Percentiles rank a stretch among this genome's conserved stretches.
These are phyloP conservation scores for Yamadazyma takamatsuzukensis DNA, from an alignment of 805 yeast species.

Conservation along the genomic window DNA sequence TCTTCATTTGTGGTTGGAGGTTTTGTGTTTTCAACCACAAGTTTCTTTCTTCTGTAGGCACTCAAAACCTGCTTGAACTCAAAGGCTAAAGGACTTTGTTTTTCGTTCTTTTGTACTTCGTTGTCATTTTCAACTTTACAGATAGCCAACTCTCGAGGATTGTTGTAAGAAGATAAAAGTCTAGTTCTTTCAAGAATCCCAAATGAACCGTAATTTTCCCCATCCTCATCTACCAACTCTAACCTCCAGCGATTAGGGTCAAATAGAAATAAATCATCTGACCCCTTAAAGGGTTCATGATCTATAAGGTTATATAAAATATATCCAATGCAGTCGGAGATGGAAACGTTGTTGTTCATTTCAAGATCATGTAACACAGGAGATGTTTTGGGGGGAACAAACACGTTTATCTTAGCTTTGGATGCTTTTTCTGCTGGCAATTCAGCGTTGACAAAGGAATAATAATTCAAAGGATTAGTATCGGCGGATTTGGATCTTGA, in stretches of 20 bases:
- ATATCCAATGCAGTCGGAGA: conserved; percentile 40
- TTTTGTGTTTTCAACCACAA: conserved; percentile 1
- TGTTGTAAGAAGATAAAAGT: conserved; percentile 65
- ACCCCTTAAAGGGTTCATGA: conserved; percentile 15
- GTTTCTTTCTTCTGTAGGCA: conserved; percentile 4
- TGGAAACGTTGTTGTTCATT: conserved; percentile 24
- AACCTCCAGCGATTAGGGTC: conserved; percentile 74
- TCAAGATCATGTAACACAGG: conserved; percentile 23
- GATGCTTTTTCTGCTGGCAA: conserved; percentile 1
- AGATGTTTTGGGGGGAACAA: conserved; percentile 28
- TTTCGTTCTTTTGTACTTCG: conserved; percentile 47
- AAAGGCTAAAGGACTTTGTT: conserved; percentile 51
- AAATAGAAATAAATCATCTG: conserved; percentile 7
- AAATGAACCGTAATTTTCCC: conserved; percentile 88
- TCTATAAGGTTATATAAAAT: conserved; percentile 28
- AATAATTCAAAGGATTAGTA: conserved; percentile 43
- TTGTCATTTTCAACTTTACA: conserved; percentile 50
- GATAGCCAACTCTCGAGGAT: conserved; percentile 74
- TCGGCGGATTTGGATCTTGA: conserved; percentile 30
- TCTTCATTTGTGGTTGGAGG: conserved; percentile 11
- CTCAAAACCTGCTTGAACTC: conserved; percentile 29
- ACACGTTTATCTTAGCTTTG: conserved; percentile 18
- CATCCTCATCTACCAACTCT: conserved; percentile 87
- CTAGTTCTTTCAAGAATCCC: conserved; percentile 78
- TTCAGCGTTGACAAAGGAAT: conserved; percentile 22